Evolutionary conservation across 495 filamentous ascomycete genomes (phyloP).

Genomic region (Neurospora cerealis): DNA sequence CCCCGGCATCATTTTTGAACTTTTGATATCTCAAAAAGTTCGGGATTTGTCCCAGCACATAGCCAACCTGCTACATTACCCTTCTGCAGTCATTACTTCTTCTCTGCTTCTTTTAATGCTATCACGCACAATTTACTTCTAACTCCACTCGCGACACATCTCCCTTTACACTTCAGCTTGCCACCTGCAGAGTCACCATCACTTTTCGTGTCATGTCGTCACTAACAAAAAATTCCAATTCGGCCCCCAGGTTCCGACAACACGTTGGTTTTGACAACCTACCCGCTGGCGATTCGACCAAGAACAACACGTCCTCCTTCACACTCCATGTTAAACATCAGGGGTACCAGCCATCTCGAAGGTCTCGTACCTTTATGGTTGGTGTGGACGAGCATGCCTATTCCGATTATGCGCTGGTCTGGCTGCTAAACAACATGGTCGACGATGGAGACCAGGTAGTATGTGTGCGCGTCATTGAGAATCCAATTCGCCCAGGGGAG

Average conservation of each 20-base stretch:
- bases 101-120: not conserved
- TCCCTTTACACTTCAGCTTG: not conserved
- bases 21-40: not conserved
- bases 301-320: conserved; percentile 73
- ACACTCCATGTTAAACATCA: conserved; percentile 83
- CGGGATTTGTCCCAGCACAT: not conserved
- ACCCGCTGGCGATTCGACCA: conserved; percentile 50
- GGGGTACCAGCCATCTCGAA: conserved; percentile 73
- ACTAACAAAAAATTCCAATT: conserved; percentile 28
- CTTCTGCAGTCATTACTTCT: not conserved
- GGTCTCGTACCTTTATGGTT: conserved; percentile 86
- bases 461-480: conserved; percentile 85
- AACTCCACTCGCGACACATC: not conserved
- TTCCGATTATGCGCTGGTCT: conserved; percentile 89
- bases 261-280: conserved; percentile 93
- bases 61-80: not conserved
- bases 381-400: conserved; percentile 93
- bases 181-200: not conserved
- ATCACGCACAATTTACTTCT: not conserved
- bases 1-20: not conserved
- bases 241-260: conserved; percentile 42
- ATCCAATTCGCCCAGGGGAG: conserved; percentile 65
- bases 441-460: conserved; percentile 97
- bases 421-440: conserved; percentile 88
- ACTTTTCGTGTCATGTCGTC: conserved; percentile 28